These are phyloP conservation scores for Tulasnella calospora DNA, from an alignment of 768 basidiomycete genomes.

Conservation along the genomic window DNA sequence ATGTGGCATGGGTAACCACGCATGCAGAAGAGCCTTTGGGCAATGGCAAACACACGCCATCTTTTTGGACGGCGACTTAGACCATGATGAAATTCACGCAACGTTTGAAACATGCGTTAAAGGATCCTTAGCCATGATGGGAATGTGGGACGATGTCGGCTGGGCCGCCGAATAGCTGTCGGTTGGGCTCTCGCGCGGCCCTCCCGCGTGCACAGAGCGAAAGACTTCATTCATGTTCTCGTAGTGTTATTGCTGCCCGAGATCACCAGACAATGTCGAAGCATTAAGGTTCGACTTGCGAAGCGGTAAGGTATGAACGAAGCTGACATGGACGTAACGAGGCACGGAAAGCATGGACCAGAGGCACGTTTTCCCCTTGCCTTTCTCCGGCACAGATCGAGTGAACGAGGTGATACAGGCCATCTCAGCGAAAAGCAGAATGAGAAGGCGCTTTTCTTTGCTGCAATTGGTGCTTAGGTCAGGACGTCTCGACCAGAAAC, in stretches of 20 bases:
- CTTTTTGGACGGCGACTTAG: neutral
- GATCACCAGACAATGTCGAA: neutral
- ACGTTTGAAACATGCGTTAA: neutral
- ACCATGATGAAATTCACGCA: neutral
- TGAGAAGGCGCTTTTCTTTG: neutral
- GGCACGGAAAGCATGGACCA: neutral
- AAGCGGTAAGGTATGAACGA: neutral
- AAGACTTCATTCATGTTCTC: neutral
- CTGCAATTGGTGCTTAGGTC: neutral
- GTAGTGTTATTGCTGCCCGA: neutral
- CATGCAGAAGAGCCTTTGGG: neutral
- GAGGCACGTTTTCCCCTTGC: conserved; percentile 4
- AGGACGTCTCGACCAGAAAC: neutral
- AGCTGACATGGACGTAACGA: neutral
- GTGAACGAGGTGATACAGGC: neutral
- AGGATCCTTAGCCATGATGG: neutral
- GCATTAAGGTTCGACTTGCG: neutral
- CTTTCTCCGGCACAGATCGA: neutral
- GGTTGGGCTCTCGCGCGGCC: neutral
- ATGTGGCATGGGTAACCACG: neutral
- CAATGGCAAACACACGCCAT: neutral
- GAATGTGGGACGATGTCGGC: neutral
- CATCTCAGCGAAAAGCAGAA: neutral
- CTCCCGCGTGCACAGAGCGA: neutral
- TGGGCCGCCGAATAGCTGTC: neutral